phyloP scores from a whole-genome alignment of 495 filamentous ascomycete genomes.

The Cryomyces minteri region DNA sequence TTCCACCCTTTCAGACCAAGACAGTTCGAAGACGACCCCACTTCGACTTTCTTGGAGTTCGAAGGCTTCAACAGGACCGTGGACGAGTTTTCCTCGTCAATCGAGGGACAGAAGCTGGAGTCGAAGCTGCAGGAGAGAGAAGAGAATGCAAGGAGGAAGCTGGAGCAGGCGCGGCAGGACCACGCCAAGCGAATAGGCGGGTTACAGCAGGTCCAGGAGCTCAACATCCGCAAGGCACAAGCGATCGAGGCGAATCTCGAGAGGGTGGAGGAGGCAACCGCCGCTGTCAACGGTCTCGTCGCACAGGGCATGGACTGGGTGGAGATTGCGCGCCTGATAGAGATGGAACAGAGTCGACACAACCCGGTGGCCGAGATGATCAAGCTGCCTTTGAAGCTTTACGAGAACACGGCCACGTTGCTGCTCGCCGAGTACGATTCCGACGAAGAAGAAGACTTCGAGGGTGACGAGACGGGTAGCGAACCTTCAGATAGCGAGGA shows the following conservation, averaged over 20 bases:
- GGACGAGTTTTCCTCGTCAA: constrained; percentile 90
- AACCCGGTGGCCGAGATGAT: constrained; percentile 83
- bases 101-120: constrained; percentile 85
- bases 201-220: constrained; percentile 54
- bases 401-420: constrained; percentile 76
- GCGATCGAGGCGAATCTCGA: constrained; percentile 81
- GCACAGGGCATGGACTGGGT: constrained; percentile 95
- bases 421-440: constrained; percentile 51
- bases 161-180: constrained; percentile 63
- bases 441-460: constrained; percentile 38
- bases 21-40: constrained; percentile 55
- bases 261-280: constrained; percentile 77
- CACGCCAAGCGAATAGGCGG: constrained; percentile 71
- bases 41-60: constrained; percentile 48
- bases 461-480: constrained; percentile 43
- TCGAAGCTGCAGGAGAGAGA: constrained; percentile 67
- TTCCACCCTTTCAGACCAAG: constrained; percentile 84
- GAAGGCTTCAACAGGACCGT: constrained; percentile 81
- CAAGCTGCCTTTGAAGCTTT: constrained; percentile 69
- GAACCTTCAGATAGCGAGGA: constrained; percentile 42
- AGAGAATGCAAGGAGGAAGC: constrained; percentile 57
- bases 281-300: constrained; percentile 74
- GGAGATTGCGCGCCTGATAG: constrained; percentile 70
- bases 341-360: constrained; percentile 57
- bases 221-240: constrained; percentile 75